Base-by-base conservation (phyloP, 2,329 filamentous ascomycete species). In the Aspergillus transmontanensis region DNA sequence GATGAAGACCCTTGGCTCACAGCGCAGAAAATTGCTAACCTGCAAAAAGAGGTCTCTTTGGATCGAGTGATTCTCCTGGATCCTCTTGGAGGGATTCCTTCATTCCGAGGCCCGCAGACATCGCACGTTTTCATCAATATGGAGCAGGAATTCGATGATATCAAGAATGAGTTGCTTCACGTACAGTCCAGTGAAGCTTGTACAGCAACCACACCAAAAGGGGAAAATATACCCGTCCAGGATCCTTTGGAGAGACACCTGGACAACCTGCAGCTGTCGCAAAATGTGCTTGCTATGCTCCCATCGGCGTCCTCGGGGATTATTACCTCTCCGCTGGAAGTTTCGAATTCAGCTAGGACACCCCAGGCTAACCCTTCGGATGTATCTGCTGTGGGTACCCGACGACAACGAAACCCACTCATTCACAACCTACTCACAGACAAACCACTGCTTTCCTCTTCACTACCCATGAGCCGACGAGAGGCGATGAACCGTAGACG, bases 371-470 rank as follows among this genome's bases (percentile, higher is more conserved):
- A 71, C 16, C 64, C 64, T 4, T 63, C 73, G 30, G 77, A 79
- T 59, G 66, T 76, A 10, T 79, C 81, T 6, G 82, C 83, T 57
- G 82, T 87, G 63, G 82, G 82, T 62, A 87, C 85, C 59, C 83
- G 85, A 76, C 80, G 85, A 77, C 85, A 87, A 62, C 86, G 86
- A 72, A 99, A 99, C 71, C 93, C 94, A 0, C 82, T 99, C 1
- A 95, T 99, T 53, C 93, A 99, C 78, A 98, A 97, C 71, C 87
- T 99, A 1, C 85, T 99, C 11, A 99, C 95, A 2, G 95, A 99
- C 79, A 96, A 97, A 72, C 94, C 95, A 0, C 86, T 94, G 16
- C 90, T 93, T 68, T 98, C 95, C 1, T 95, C 95, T 1, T 99
- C 95, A 0, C 83, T 99, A 0, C 95, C 95, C 0, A 84, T 89